phyloP scores from a whole-genome alignment of 306 rosid species.

The Cicer cuneatum region DNA sequence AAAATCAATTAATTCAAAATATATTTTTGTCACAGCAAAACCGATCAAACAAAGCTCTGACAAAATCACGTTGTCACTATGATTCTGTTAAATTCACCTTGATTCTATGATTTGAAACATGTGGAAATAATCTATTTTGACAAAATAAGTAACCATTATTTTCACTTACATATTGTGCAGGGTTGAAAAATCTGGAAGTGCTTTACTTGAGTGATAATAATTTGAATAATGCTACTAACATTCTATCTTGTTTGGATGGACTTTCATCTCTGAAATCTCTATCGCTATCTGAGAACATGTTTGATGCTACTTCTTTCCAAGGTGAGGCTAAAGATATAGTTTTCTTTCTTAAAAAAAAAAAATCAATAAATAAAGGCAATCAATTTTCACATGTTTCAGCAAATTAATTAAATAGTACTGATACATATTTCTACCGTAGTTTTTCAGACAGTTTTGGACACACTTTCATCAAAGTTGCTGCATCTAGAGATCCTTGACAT shows the following conservation, averaged over 20 bases:
- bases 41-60: too few species aligned
- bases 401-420: not conserved
- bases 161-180: slow-evolving; percentile 5
- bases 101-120: too few species aligned
- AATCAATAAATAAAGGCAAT: not conserved
- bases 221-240: not conserved
- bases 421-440: not conserved
- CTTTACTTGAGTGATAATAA: not conserved
- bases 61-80: too few species aligned
- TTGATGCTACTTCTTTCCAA: not conserved
- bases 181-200: slow-evolving; percentile 26
- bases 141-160: not conserved
- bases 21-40: too few species aligned
- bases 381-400: not conserved
- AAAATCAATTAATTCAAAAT: too few species aligned
- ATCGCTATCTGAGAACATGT: accelerated
- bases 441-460: not conserved
- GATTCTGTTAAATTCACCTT: too few species aligned
- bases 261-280: slow-evolving; percentile 32
- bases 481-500: slow-evolving; percentile 17
- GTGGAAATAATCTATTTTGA: too few species aligned
- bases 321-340: not conserved
- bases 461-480: slow-evolving; percentile 4
- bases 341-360: not conserved
- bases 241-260: not conserved